These are phyloP conservation scores for Malus hybrid DNA, from an alignment of 331 rosid species.

Conservation along the genomic window DNA sequence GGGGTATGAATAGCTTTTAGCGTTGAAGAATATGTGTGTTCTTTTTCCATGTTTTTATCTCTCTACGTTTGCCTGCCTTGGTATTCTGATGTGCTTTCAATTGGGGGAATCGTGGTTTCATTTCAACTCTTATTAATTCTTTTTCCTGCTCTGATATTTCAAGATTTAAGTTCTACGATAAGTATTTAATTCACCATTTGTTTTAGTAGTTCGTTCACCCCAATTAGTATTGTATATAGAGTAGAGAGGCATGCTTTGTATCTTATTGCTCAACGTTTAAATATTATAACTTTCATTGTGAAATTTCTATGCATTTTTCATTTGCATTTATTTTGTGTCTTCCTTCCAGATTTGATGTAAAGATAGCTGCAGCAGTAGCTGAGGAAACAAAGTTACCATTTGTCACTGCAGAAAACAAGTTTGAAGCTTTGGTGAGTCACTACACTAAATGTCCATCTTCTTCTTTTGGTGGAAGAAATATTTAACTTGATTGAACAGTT, in stretches of 20 bases:
- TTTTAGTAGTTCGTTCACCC: not conserved
- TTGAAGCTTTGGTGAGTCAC: slow-evolving; percentile 93
- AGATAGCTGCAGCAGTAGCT: slow-evolving; percentile 94
- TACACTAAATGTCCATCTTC: slow-evolving; percentile 3
- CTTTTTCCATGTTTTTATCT: not conserved
- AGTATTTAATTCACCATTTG: not conserved
- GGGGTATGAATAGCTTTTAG: slow-evolving; percentile 54
- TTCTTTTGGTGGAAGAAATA: not conserved
- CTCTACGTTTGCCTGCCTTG: not conserved
- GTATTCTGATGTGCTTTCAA: not conserved
- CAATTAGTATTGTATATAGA: not conserved
- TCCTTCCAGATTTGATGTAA: slow-evolving; percentile 69
- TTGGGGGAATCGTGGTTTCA: not conserved
- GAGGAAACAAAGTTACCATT: slow-evolving; percentile 85
- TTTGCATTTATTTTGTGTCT: not conserved
- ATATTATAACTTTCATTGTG: not conserved
- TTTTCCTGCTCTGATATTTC: not conserved
- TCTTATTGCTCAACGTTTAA: not conserved
- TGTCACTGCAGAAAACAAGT: slow-evolving; percentile 92
- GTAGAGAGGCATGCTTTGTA: not conserved
- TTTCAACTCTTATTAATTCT: not conserved
- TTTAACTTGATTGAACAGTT: slow-evolving; percentile 7
- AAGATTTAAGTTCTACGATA: not conserved
- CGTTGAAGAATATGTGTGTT: slow-evolving; percentile 4
- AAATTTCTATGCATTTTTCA: not conserved